Evolutionary conservation across 495 filamentous ascomycete genomes (phyloP).

Genomic region (Aspergillus nanangensis): DNA sequence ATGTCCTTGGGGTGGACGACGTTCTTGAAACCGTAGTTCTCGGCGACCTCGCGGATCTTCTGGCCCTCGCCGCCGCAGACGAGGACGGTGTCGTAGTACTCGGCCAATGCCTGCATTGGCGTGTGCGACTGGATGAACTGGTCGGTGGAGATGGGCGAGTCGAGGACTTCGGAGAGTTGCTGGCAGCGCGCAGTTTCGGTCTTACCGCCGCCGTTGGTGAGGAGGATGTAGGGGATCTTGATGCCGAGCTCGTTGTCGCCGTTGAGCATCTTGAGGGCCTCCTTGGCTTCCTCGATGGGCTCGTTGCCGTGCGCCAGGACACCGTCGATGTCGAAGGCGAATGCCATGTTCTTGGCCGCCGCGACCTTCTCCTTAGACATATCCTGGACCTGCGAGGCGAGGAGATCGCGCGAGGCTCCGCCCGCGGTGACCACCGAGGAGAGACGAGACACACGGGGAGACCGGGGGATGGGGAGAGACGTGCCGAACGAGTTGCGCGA

Average conservation of each 20-base stretch:
- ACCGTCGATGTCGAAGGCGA: conserved; percentile 91
- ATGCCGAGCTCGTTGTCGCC: conserved; percentile 82
- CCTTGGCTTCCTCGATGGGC: conserved; percentile 75
- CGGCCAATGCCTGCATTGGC: conserved; percentile 84
- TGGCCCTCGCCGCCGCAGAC: conserved; percentile 86
- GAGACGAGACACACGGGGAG: conserved; percentile 64
- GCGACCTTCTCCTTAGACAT: conserved; percentile 63
- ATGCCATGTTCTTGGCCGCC: conserved; percentile 68
- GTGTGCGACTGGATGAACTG: conserved; percentile 96
- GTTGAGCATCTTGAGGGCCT: conserved; percentile 82
- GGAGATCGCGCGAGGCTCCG: conserved; percentile 56
- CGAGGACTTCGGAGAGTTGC: conserved; percentile 71
- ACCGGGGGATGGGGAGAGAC: conserved; percentile 69
- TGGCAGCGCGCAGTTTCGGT: conserved; percentile 77
- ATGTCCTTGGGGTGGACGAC: conserved; percentile 88
- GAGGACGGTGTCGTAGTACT: conserved; percentile 77
- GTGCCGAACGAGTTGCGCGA: conserved; percentile 79
- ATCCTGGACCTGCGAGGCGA: conserved; percentile 70
- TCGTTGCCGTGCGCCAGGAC: conserved; percentile 77
- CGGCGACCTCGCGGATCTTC: conserved; percentile 79
- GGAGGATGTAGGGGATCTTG: conserved; percentile 85
- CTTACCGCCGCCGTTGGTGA: conserved; percentile 94
- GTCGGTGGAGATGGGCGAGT: conserved; percentile 68
- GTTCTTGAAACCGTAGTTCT: conserved; percentile 84
- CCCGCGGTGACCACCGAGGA: conserved; percentile 46